A percentile compares a stretch with the other conserved stretches of the same genome.
Evolutionary conservation across 2,329 filamentous ascomycete genomes (phyloP).

Genomic region (Pseudogymnoascus sp.): DNA sequence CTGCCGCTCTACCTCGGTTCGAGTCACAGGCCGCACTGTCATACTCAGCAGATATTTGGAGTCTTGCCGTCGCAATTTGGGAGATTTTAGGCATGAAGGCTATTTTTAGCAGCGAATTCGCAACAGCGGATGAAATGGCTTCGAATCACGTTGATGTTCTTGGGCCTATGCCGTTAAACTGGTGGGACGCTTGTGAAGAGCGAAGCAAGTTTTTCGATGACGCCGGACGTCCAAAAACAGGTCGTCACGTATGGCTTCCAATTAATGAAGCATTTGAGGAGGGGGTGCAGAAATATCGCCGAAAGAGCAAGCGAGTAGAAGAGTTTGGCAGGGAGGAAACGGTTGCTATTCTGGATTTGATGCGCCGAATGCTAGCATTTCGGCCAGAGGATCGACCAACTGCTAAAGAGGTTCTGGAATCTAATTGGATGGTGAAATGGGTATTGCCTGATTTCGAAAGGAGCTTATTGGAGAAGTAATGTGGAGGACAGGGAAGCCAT

Average conservation of each 20-base stretch:
- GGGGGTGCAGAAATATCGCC: background rate
- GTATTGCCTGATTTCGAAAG: background rate
- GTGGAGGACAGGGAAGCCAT: too few relatives aligned
- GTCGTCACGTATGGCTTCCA: background rate
- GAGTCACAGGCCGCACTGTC: slow-evolving; percentile 11
- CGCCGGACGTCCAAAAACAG: background rate
- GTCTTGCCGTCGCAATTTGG: slow-evolving; percentile 19
- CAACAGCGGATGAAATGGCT: slow-evolving; percentile 18
- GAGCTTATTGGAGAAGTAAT: background rate
- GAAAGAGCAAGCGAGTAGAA: background rate
- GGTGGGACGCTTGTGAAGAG: background rate
- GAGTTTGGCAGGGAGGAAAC: background rate
- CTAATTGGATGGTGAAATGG: background rate
- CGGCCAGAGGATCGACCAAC: background rate
- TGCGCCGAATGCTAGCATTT: background rate
- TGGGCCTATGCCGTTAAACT: slow-evolving; percentile 7
- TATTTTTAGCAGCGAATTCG: slow-evolving; percentile 19
- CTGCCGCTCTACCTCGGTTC: slow-evolving; percentile 14
- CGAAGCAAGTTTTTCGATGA: background rate
- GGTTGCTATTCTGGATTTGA: background rate
- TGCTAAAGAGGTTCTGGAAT: background rate
- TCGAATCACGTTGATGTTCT: slow-evolving; percentile 22
- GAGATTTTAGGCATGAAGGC: slow-evolving; percentile 22
- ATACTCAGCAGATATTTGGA: slow-evolving; percentile 21
- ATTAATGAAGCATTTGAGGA: background rate